These are phyloP conservation scores for Leishmania tropica DNA, from an alignment of 208 protist species.

Conservation along the genomic window DNA sequence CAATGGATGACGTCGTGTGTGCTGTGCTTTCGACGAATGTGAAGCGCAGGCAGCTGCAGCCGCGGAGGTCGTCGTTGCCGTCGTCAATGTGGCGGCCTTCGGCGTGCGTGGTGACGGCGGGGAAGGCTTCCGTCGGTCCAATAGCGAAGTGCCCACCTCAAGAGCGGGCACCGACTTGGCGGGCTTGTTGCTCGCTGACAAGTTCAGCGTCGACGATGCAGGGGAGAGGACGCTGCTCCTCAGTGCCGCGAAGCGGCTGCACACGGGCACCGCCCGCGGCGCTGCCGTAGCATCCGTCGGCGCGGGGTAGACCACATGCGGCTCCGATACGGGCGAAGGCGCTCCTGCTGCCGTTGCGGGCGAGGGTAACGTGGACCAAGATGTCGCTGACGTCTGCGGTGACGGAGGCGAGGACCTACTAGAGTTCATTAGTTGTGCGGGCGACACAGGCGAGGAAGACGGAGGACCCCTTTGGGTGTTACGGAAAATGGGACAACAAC, in stretches of 20 bases:
- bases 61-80: background rate
- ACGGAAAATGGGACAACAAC: background rate
- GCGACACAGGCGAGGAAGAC: background rate
- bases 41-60: background rate
- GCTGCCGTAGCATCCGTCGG: background rate
- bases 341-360: background rate
- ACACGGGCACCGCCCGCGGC: background rate
- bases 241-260: conserved; percentile 24
- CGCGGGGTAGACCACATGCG: background rate
- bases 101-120: background rate
- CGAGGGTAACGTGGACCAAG: background rate
- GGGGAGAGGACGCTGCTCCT: background rate
- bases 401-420: background rate
- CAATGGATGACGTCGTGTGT: background rate
- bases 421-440: background rate
- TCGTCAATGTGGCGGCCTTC: background rate
- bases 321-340: background rate
- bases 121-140: conserved; percentile 16
- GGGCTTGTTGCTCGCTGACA: background rate
- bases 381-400: background rate
- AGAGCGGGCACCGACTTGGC: conserved; percentile 2
- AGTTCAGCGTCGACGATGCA: background rate
- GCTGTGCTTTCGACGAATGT: background rate
- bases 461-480: too few relatives aligned
- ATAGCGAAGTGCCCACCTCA: conserved; percentile 15